phyloP scores from a whole-genome alignment of 2,329 filamentous ascomycete genomes.

The Pestalotiopsis fici region DNA sequence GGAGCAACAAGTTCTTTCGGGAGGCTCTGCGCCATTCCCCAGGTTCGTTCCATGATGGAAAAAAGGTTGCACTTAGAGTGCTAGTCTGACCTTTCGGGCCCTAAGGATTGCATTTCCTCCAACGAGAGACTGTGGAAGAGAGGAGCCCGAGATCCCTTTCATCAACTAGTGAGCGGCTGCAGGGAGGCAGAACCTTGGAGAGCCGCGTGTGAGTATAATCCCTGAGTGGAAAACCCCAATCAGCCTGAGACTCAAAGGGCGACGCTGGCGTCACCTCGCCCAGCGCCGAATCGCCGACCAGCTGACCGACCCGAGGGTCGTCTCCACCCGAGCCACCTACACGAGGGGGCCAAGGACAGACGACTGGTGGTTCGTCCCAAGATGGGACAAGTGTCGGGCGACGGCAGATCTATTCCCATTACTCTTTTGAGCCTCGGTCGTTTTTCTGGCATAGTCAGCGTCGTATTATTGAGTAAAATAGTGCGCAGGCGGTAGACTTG shows the following conservation, averaged over 20 bases:
- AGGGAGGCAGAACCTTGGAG: neutral
- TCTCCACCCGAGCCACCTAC: neutral
- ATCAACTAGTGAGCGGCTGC: neutral
- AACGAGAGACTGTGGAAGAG: neutral
- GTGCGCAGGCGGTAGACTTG: neutral
- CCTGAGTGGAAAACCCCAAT: neutral
- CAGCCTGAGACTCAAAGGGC: neutral
- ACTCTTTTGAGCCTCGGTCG: neutral
- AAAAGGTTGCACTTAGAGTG: neutral
- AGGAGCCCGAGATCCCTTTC: constrained; percentile 1
- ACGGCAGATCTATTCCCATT: neutral
- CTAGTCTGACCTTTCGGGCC: neutral
- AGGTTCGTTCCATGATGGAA: neutral
- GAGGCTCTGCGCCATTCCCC: neutral
- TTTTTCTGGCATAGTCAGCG: neutral
- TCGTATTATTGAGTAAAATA: neutral
- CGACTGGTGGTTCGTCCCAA: neutral
- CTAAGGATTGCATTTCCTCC: neutral
- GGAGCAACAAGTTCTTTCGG: neutral
- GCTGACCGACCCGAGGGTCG: neutral
- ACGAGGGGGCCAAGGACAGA: neutral
- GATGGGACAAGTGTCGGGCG: neutral
- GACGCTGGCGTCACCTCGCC: neutral
- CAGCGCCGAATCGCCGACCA: neutral
- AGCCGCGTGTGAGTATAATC: neutral